Percentiles rank a stretch among this genome's conserved stretches.
Evolutionary conservation across 1,139 yeast genomes (phyloP).

Genomic region (Magnusiomyces clavatus): DNA sequence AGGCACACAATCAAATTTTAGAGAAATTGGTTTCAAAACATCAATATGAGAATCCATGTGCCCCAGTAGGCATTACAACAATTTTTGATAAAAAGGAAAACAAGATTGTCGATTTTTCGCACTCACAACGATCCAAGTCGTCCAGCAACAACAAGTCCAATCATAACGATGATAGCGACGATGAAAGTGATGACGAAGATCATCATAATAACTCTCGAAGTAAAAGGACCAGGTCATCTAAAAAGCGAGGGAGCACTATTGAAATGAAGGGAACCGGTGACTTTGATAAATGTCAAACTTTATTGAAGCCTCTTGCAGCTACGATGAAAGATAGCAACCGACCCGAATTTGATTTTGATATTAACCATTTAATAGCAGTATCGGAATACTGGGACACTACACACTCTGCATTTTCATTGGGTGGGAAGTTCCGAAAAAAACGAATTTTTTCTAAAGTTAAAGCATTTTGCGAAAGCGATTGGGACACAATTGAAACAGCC

Average conservation of each 20-base stretch:
- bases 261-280: slow-evolving; percentile 52
- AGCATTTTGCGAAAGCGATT: slow-evolving; percentile 40
- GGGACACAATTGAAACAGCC: slow-evolving; percentile 27
- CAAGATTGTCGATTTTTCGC: slow-evolving; percentile 3
- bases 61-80: slow-evolving; percentile 31
- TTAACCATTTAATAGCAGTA: slow-evolving; percentile 66
- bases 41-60: slow-evolving; percentile 39
- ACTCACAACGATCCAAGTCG: slow-evolving; percentile 11
- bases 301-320: slow-evolving; percentile 45
- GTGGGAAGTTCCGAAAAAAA: slow-evolving; percentile 24
- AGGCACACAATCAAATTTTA: slow-evolving; percentile 51
- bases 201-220: background rate
- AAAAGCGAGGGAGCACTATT: background rate
- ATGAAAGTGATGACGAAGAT: slow-evolving; percentile 6
- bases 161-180: slow-evolving; percentile 31
- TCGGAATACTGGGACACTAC: slow-evolving; percentile 79
- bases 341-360: slow-evolving; percentile 62
- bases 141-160: slow-evolving; percentile 1
- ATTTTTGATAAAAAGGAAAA: slow-evolving; percentile 10
- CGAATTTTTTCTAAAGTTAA: slow-evolving; percentile 36
- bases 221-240: background rate
- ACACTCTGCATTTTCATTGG: slow-evolving; percentile 38
- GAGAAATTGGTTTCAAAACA: slow-evolving; percentile 18
- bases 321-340: slow-evolving; percentile 35
- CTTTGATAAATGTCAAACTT: slow-evolving; percentile 45